phyloP scores from a whole-genome alignment of 2,329 filamentous ascomycete genomes.

The Sporothrix inflata region DNA sequence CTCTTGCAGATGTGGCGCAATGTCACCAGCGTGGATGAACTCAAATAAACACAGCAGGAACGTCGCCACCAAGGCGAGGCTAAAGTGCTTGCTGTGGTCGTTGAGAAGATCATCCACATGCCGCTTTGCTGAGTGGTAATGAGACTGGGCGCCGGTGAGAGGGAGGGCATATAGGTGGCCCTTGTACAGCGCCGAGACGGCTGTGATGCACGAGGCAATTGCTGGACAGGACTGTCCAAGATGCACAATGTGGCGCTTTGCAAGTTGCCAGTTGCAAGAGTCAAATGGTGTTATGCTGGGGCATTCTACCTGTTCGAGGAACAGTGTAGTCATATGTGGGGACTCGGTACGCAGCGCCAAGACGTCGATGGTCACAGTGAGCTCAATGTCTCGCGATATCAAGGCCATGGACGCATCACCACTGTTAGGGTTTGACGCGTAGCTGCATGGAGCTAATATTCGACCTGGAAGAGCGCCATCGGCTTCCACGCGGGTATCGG shows the following conservation, averaged over 20 bases:
- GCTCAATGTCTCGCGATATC: constrained; percentile 21
- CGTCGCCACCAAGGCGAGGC: not conserved
- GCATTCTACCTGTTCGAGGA: constrained; percentile 18
- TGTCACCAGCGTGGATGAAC: not conserved
- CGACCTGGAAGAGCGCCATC: not conserved
- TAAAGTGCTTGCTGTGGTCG: not conserved
- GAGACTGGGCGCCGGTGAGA: not conserved
- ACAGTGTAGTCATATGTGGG: not conserved
- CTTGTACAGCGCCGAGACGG: not conserved
- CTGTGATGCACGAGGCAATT: not conserved
- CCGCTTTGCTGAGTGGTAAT: not conserved
- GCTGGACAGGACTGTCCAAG: not conserved
- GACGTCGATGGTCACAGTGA: constrained; percentile 18
- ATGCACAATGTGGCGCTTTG: constrained; percentile 13
- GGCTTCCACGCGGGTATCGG: not conserved
- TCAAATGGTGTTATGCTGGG: constrained; percentile 19
- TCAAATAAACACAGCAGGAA: constrained; percentile 11
- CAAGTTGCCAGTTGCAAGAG: constrained; percentile 13
- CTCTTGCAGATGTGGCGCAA: not conserved
- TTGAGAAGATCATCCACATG: not conserved
- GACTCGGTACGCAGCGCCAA: constrained; percentile 9
- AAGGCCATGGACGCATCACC: constrained; percentile 2
- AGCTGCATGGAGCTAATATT: not conserved
- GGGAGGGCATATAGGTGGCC: constrained; percentile 4
- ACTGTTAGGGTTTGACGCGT: not conserved